phyloP scores from a whole-genome alignment of 192 early-diverging fungal species.

The Entomortierella lignicola region DNA sequence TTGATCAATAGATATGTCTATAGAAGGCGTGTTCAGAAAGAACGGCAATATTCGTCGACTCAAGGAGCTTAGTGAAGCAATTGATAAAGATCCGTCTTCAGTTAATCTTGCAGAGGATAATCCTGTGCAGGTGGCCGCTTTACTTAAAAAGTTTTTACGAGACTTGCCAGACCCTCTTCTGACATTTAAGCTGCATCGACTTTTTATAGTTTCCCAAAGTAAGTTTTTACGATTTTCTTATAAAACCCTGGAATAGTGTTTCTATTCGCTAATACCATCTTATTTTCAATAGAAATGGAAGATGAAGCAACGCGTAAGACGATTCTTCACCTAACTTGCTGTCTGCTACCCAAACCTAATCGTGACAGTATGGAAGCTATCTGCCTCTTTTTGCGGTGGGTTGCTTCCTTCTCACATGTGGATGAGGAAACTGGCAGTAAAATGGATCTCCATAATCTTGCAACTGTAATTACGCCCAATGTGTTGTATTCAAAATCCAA shows the following conservation, averaged over 20 bases:
- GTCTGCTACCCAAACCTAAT: constrained; percentile 90
- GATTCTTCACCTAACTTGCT: constrained; percentile 82
- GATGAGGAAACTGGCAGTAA: constrained; percentile 82
- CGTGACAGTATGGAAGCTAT: constrained; percentile 93
- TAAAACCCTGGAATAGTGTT: background rate
- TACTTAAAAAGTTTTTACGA: constrained; percentile 96
- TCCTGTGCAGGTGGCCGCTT: constrained; percentile 92
- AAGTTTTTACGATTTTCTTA: constrained; percentile 12
- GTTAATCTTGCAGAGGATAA: constrained; percentile 79
- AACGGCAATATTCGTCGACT: constrained; percentile 96
- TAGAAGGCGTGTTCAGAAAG: constrained; percentile 97
- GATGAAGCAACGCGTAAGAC: constrained; percentile 65
- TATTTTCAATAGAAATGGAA: constrained; percentile 57
- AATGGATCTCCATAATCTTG: constrained; percentile 93
- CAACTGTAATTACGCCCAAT: constrained; percentile 95
- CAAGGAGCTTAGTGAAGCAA: constrained; percentile 83
- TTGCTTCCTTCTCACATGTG: constrained; percentile 78
- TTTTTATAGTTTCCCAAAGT: constrained; percentile 87
- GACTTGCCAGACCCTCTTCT: constrained; percentile 96
- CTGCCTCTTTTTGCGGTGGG: constrained; percentile 86
- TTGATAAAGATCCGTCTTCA: constrained; percentile 84
- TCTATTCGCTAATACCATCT: background rate
- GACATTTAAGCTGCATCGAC: constrained; percentile 85
- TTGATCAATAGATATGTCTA: constrained; percentile 63
- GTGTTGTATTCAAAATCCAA: constrained; percentile 87